Conservation (phyloP, 2,329 filamentous ascomycete species). For the Onygena corvina region DNA sequence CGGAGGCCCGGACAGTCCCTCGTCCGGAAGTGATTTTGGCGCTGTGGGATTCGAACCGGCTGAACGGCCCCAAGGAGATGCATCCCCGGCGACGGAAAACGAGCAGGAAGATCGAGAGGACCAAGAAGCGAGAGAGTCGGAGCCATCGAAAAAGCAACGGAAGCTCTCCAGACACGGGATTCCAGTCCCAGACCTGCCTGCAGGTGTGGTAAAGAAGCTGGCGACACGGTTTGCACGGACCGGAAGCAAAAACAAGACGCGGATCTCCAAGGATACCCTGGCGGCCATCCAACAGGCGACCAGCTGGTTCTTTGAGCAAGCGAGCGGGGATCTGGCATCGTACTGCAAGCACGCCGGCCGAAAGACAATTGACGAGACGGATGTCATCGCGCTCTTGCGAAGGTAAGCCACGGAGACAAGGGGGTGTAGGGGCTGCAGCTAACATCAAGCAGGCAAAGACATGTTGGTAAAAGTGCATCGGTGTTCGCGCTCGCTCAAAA, state of each 20-base stretch:
- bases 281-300: conserved; percentile 65
- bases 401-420: conserved; percentile 45
- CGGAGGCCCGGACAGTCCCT: conserved; percentile 18
- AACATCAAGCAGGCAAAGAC: conserved; percentile 53
- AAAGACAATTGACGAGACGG: conserved; percentile 74
- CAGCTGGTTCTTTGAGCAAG: conserved; percentile 86
- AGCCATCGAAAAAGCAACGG: conserved; percentile 28
- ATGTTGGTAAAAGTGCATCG: conserved; percentile 58
- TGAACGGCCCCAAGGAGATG: conserved; percentile 13
- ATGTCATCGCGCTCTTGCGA: conserved; percentile 70
- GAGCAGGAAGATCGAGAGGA: neutral
- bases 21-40: conserved; percentile 21
- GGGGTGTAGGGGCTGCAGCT: neutral
- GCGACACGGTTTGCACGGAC: conserved; percentile 56
- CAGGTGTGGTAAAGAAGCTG: conserved; percentile 56
- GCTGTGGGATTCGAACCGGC: conserved; percentile 25
- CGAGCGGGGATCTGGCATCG: conserved; percentile 63
- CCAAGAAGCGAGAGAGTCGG: neutral
- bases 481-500: conserved; percentile 76
- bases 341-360: conserved; percentile 73
- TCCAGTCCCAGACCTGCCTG: conserved; percentile 62
- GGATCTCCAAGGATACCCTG: conserved; percentile 61
- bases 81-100: conserved; percentile 9
- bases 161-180: conserved; percentile 58
- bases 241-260: conserved; percentile 52